A percentile compares a stretch with the other conserved stretches of the same genome.
These are phyloP conservation scores for Linnemannia schmuckeri DNA, from an alignment of 192 early-diverging fungal species.

Conservation along the genomic window DNA sequence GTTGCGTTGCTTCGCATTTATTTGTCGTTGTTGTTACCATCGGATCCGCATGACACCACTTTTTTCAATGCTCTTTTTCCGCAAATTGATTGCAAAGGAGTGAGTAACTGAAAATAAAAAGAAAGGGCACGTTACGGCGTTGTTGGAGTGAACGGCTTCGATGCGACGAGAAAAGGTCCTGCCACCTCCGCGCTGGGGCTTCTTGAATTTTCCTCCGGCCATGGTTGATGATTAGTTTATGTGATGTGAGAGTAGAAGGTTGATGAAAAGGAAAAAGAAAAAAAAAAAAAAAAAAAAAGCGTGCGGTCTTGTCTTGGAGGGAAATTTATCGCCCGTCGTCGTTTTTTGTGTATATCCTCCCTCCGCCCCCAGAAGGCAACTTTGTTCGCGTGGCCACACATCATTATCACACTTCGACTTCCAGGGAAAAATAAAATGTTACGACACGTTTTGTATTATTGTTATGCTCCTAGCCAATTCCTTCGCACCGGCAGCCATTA, in stretches of 20 bases:
- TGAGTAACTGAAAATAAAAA: background rate
- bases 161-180: constrained; percentile 56
- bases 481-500: background rate
- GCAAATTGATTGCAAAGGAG: background rate
- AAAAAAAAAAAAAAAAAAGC: background rate
- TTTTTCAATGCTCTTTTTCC: background rate
- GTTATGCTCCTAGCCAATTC: background rate
- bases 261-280: background rate
- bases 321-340: too few relatives aligned
- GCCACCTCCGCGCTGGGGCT: constrained; percentile 56
- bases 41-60: background rate
- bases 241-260: background rate
- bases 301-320: background rate
- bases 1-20: background rate
- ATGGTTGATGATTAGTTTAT: constrained; percentile 15
- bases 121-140: background rate
- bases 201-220: constrained; percentile 59
- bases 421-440: background rate
- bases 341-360: too few relatives aligned
- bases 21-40: background rate
- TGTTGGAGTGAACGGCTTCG: constrained; percentile 51
- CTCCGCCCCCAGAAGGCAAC: too few relatives aligned
- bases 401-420: background rate
- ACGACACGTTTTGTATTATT: background rate
- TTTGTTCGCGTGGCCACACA: background rate